phyloP scores from a whole-genome alignment of 495 filamentous ascomycete species.

The Aspergillus sclerotiicarbonarius region DNA sequence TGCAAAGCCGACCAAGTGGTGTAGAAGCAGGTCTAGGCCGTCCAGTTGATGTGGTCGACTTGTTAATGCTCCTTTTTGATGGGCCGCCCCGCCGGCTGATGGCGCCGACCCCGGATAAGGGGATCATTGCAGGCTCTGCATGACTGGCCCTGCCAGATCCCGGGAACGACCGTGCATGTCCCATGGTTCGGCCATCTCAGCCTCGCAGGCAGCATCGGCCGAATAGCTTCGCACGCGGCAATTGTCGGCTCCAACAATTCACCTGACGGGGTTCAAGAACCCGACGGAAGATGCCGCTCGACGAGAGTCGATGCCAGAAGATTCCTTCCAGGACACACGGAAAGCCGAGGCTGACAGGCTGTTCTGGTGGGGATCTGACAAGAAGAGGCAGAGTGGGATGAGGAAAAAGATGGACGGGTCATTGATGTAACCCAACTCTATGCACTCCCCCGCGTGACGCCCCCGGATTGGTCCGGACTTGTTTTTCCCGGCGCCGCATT shows the following conservation, averaged over 20 bases:
- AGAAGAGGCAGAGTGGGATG: not conserved
- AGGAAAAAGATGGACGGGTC: not conserved
- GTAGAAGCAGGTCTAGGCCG: conserved; percentile 14
- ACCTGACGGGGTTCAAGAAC: not conserved
- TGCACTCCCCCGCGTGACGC: not conserved
- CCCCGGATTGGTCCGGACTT: conserved; percentile 5
- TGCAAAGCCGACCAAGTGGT: not conserved
- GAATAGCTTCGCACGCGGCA: not conserved
- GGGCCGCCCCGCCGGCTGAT: not conserved
- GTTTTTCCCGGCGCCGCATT: not conserved
- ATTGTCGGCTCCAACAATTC: conserved; percentile 2
- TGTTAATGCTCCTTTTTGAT: not conserved
- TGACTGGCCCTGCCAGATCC: conserved; percentile 1
- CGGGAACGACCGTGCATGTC: conserved; percentile 9
- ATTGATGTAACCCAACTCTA: not conserved
- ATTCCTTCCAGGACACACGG: too few relatives aligned
- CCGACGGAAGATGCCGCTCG: not conserved
- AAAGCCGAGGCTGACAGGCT: not conserved
- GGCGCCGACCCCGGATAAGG: conserved; percentile 6
- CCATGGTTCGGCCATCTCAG: conserved; percentile 1
- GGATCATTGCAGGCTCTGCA: conserved; percentile 9
- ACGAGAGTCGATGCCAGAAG: too few relatives aligned
- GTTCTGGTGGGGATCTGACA: not conserved
- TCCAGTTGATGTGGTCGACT: not conserved
- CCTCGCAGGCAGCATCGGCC: not conserved